A percentile compares a stretch with the other conserved stretches of the same genome.
These are phyloP conservation scores for Globisporangium cylindrosporum DNA, from an alignment of 352 stramenopile species.

Conservation along the genomic window DNA sequence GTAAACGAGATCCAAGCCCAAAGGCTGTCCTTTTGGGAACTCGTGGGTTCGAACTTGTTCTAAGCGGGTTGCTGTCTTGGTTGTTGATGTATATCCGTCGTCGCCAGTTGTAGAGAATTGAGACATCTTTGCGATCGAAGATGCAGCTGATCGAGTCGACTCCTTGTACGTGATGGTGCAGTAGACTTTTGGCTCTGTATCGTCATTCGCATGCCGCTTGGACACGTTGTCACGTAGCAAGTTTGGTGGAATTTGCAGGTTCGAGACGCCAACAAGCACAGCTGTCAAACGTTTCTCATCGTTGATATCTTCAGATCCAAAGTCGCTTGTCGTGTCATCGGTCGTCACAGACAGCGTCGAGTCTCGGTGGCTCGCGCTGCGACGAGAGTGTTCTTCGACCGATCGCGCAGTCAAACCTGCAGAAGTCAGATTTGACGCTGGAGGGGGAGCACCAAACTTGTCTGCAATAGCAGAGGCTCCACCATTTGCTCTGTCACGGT, in stretches of 20 bases:
- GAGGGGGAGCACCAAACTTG: slow-evolving; percentile 4
- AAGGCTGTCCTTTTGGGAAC: slow-evolving; percentile 46
- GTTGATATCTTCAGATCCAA: slow-evolving; percentile 51
- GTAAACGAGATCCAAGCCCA: slow-evolving; percentile 86
- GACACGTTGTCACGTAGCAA: slow-evolving; percentile 37
- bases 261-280: slow-evolving; percentile 73
- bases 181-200: slow-evolving; percentile 67
- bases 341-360: slow-evolving; percentile 51
- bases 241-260: slow-evolving; percentile 50
- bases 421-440: slow-evolving; percentile 16
- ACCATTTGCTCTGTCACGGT: slow-evolving; percentile 6
- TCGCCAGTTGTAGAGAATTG: slow-evolving; percentile 13
- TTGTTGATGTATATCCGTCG: slow-evolving; percentile 1
- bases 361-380: slow-evolving; percentile 3
- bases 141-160: slow-evolving; percentile 70
- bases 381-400: slow-evolving; percentile 15
- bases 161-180: slow-evolving; percentile 79
- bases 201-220: slow-evolving; percentile 21
- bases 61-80: slow-evolving; percentile 18
- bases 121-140: slow-evolving; percentile 55
- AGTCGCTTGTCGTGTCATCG: slow-evolving; percentile 64
- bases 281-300: slow-evolving; percentile 72
- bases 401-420: slow-evolving; percentile 29
- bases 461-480: background rate
- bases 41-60: slow-evolving; percentile 64